A percentile compares a stretch with the other conserved stretches of the same genome.
Conservation (phyloP, 2,329 filamentous ascomycete genomes). For the Helotiales sp. region DNA sequence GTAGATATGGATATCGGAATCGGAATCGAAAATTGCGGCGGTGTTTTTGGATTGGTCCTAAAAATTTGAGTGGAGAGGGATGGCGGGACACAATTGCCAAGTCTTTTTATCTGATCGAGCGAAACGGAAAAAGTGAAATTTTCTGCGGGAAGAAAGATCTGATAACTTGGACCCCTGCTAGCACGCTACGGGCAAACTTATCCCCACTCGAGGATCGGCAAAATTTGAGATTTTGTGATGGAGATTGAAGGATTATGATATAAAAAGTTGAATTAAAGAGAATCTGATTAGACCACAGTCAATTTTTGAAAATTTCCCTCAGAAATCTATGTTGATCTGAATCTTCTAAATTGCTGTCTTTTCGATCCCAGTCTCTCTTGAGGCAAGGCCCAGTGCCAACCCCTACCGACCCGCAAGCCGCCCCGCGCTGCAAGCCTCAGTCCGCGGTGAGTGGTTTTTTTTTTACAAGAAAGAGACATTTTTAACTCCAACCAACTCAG, state of each 20-base stretch:
- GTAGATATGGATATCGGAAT: not conserved
- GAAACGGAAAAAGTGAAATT: conserved; percentile 1
- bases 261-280: not conserved
- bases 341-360: not conserved
- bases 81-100: conserved; percentile 1
- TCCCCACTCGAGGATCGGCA: not conserved
- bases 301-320: not conserved
- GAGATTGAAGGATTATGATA: not conserved
- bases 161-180: not conserved
- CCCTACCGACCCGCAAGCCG: not conserved
- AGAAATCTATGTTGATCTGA: not conserved
- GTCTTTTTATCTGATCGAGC: conserved; percentile 4
- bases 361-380: not conserved
- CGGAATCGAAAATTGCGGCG: not conserved
- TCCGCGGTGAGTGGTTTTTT: not conserved
- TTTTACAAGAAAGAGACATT: conserved; percentile 6
- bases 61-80: not conserved
- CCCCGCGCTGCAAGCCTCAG: not conserved
- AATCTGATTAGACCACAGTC: not conserved
- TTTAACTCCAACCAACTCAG: not conserved
- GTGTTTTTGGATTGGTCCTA: not conserved
- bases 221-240: not conserved
- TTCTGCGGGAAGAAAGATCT: conserved; percentile 3
- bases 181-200: not conserved
- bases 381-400: not conserved